Base-by-base conservation (phyloP, 176 grass and related monocot species). In the Paspalum vaginatum region DNA sequence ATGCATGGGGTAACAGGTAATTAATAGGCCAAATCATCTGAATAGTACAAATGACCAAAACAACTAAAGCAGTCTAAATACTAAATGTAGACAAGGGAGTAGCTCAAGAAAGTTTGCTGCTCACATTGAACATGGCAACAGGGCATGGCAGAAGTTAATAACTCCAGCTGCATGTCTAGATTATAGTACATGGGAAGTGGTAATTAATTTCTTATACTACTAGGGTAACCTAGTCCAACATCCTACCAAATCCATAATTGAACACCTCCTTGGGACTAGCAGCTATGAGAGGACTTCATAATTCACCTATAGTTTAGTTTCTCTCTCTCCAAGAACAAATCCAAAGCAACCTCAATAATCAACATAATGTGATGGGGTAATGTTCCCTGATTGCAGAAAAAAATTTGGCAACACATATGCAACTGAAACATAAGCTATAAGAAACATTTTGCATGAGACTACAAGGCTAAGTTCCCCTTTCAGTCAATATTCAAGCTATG, bases 1-100 rank as follows among this genome's bases (percentile, higher is more conserved):
- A 4, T 45, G 11, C 4, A 2, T 64, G 20, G 32, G 69, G 65
- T 38, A 25, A 64, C 21, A n/a, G 47, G 13, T 27, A 49, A 22
- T n/a, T 21, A n/a, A 47, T 24, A 71, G 65, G 44, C 67, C 61
- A 51, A 42, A 26, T 83, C 80, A 78, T 54, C n/a, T 37, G 5
- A 25, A 47, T 49, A 47, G 52, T 48, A 40, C 11, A 67, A 58
- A 68, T 48, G 51, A 45, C 1, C 38, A 75, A 84, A 84, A 76
- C 9, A 47, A 76, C 39, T 67, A 15, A 67, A 79, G 11, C n/a
- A 49, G 40, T 39, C 39, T 9, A 68, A 4, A 81, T 14, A 69
- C 12, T 25, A 81, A 61, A 66, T 11, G 24, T 24, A 53, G 2
- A 55, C n/a, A 66, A 57, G 48, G 6, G 58, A 44, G 62, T 17